These are phyloP conservation scores for Hypericum perforatum DNA, from an alignment of 345 rosid genomes.

Conservation along the genomic window DNA sequence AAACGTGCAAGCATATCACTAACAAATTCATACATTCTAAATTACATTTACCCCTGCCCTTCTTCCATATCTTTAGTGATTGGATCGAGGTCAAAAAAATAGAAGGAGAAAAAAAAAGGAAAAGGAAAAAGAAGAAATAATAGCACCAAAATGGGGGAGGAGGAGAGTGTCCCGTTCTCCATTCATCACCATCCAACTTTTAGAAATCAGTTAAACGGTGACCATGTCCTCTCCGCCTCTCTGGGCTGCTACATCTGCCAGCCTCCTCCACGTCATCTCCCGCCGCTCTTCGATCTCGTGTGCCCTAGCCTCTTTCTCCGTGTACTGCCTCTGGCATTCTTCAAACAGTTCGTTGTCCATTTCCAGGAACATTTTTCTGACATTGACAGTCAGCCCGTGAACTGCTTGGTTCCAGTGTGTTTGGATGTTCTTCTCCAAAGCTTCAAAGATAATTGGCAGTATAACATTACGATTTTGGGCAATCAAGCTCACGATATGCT, in stretches of 20 bases:
- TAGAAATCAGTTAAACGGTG: neutral
- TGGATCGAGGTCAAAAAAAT: no score
- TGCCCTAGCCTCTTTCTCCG: constrained; percentile 1
- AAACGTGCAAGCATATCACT: no score
- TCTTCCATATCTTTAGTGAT: no score
- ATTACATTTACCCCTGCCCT: no score
- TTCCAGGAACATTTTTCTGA: constrained; percentile 5
- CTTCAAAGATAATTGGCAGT: constrained; percentile 4
- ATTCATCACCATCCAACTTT: no score
- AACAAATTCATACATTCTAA: no score
- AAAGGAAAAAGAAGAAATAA: no score
- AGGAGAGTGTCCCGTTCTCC: no score
- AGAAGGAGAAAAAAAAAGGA: no score
- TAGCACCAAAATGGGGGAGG: no score
- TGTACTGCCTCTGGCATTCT: constrained; percentile 1
- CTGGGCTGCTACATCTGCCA: neutral
- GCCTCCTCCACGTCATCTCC: constrained; percentile 4
- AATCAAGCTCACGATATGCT: constrained; percentile 2
- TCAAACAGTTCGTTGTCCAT: constrained; percentile 3
- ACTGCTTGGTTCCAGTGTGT: constrained; percentile 8
- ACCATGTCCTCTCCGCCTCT: neutral
- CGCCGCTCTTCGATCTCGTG: neutral
- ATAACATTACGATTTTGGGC: constrained; percentile 2
- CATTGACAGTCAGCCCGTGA: constrained; percentile 1
- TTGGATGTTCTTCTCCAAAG: constrained; percentile 6